Evolutionary conservation across 176 grass and related monocot species (phyloP), one percentile per base, ranked within the genome.

Genomic region (Pontederia paniculata): DNA sequence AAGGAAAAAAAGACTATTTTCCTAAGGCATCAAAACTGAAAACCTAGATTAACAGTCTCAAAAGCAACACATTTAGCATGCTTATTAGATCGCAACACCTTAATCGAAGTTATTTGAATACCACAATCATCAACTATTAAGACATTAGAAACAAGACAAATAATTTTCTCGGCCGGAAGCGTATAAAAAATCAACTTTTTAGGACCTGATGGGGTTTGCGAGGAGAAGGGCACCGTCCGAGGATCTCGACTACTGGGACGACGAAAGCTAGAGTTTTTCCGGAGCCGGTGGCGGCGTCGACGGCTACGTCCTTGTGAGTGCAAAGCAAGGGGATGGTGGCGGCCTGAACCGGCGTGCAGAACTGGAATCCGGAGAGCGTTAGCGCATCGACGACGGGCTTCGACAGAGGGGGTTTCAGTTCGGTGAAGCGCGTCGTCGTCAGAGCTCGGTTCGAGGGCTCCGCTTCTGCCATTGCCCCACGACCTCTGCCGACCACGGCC

Each of bases 221-320:
- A 7, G 57, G 79, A 21, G 74, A 81, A 23, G 67, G 46, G 73
- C 43, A 75, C 16, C 86, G 87, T 60, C 79, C 69, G 61, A 90
- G 79, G 52, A 97, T 97, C 68, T 97, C 93, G 6, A 90, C 77
- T 54, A 91, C 82, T 42, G 93, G 93, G 9, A 97, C 60, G 12
- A 97, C 55, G 70, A 97, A 97, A 14, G 93, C 77, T 10, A 97
- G 77, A 55, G 93, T 97, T 84, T 97, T 97, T 0, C 93, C 93
- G 15, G 93, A 97, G 2, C 93, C 93, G 14, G 93, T 97, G 22
- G 93, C 86, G 17, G 93, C 93, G 44, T 97, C 83, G 2, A 97
- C 86, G 18, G 93, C 69, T 12, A 97, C 86, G 61, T 97, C 93
- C 79, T 91, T 97, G 72, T 90, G 77, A n/a, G 73, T 48, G 21